Evolutionary conservation across 2,329 filamentous ascomycete species (phyloP).

Genomic region (Acrocalymma vagum): DNA sequence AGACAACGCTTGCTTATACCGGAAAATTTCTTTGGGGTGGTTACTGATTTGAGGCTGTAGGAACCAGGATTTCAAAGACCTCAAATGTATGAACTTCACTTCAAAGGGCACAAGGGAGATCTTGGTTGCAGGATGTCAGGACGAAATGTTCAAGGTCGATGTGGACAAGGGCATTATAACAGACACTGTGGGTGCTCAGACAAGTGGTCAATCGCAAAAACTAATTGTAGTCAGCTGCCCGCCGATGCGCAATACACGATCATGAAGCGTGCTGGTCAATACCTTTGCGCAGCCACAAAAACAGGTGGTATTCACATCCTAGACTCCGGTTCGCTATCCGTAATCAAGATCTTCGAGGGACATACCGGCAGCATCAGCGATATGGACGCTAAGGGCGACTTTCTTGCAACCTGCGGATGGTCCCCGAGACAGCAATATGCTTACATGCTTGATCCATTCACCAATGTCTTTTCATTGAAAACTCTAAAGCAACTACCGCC

Average conservation of each 20-base stretch:
- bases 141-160: slow-evolving; percentile 81
- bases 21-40: not conserved
- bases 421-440: slow-evolving; percentile 81
- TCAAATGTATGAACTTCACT: slow-evolving; percentile 95
- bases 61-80: slow-evolving; percentile 79
- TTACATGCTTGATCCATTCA: slow-evolving; percentile 88
- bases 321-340: slow-evolving; percentile 77
- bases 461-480: slow-evolving; percentile 96
- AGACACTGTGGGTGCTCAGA: slow-evolving; percentile 44
- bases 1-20: not conserved
- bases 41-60: slow-evolving; percentile 52
- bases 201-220: no score
- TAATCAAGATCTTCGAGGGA: slow-evolving; percentile 89
- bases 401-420: slow-evolving; percentile 93
- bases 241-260: slow-evolving; percentile 83
- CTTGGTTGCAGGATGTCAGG: slow-evolving; percentile 85
- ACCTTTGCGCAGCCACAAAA: slow-evolving; percentile 90
- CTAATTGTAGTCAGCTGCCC: slow-evolving; percentile 68
- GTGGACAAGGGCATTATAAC: slow-evolving; percentile 62
- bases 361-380: slow-evolving; percentile 91
- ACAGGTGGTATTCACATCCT: slow-evolving; percentile 86
- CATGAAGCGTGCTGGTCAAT: slow-evolving; percentile 85
- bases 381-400: slow-evolving; percentile 96
- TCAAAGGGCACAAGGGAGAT: slow-evolving; percentile 85
- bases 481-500: slow-evolving; percentile 87